Evolutionary conservation across 2,329 filamentous ascomycete genomes (phyloP), one percentile per base, ranked within the genome.

Genomic region (Coniochaeta sp.): DNA sequence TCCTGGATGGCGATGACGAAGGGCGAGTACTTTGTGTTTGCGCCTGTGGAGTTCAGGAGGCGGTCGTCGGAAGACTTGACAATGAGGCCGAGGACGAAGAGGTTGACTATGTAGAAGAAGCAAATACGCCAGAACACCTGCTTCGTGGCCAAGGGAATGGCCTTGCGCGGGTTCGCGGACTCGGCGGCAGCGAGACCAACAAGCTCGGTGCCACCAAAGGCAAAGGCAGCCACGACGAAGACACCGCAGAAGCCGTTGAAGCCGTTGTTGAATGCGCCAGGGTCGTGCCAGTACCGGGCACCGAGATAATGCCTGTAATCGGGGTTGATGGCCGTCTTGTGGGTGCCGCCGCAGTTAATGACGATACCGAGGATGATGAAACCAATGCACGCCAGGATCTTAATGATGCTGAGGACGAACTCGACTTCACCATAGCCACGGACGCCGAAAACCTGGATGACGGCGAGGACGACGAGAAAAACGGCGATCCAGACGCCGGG

Each of bases 351-450:
- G 47, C 67, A 70, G 58, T 79, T 72, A 55, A 82, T 72, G 48
- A 81, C 66, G 47, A 82, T 79, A 49, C 75, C 80, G 31, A 84
- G 67, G 58, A 86, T 72, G 60, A 85, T 84, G 62, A 85, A 83
- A 6, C 80, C 82, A 12, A 77, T 66, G 57, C 76, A 74, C 48
- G 79, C 77, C 20, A 68, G 61, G 56, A 83, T 70, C 61, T 83
- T 83, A 59, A 82, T 70, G 48, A 76, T 67, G 56, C 71, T 71
- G n/a, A 82, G 72, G 31, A 75, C 54, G 54, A 81, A 82, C 58
- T 83, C 80, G 55, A 80, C 50, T 69, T 74, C 76, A 57, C 68
- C 75, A 52, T 76, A 78, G n/a, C 74, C 70, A 42, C 69, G 59
- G 14, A 81, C 74, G 31, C 77, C 75, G 53, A 78, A 77, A 51